Percentiles rank a stretch among this genome's conserved stretches.
Evolutionary conservation across 2,329 filamentous ascomycete genomes (phyloP).

Genomic region (Apiospora marii): DNA sequence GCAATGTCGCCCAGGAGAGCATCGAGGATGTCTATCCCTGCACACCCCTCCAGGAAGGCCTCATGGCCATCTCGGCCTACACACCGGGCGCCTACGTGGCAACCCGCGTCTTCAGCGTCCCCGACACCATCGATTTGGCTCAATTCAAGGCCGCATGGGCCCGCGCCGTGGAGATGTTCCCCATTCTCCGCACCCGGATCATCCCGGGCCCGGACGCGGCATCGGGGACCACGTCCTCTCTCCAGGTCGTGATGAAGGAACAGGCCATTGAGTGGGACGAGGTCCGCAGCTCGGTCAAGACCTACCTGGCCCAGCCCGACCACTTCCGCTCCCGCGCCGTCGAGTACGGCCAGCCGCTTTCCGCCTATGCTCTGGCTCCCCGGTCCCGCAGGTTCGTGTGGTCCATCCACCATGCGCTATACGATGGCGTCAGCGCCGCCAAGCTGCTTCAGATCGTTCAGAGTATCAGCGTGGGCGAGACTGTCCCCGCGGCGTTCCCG

Average conservation of each 20-base stretch:
- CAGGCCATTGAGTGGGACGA: not conserved
- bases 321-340: not conserved
- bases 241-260: not conserved
- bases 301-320: no score
- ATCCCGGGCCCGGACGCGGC: not conserved
- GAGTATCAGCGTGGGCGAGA: not conserved
- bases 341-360: no score
- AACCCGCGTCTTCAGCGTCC: constrained; percentile 23
- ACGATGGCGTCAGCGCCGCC: constrained; percentile 20
- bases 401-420: constrained; percentile 26
- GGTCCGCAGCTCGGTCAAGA: no score
- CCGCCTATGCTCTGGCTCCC: no score
- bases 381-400: constrained; percentile 19
- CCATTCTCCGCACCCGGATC: constrained; percentile 8
- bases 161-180: not conserved
- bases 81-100: constrained; percentile 38
- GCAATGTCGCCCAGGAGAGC: no score
- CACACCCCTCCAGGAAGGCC: constrained; percentile 40
- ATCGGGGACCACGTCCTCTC: no score
- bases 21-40: constrained; percentile 31
- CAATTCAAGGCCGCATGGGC: constrained; percentile 13
- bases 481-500: no score
- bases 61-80: constrained; percentile 38
- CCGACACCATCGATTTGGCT: not conserved
- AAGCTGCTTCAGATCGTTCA: constrained; percentile 14